Percentiles rank a stretch among this genome's conserved stretches.
phyloP scores from a whole-genome alignment of 331 rosid genomes.

The Telfairia occidentalis region DNA sequence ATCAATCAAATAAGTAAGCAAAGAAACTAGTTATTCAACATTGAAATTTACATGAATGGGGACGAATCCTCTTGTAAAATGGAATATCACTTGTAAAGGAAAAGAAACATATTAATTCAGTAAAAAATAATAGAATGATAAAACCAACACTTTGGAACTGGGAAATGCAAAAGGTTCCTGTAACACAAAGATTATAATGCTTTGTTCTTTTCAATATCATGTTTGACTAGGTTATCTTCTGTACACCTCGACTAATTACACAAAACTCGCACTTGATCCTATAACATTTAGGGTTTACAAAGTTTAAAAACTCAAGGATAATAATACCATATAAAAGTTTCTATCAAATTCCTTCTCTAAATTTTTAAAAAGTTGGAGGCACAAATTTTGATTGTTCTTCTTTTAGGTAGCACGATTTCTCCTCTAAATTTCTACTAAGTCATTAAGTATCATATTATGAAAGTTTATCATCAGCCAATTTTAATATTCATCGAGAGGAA shows the following conservation, averaged over 20 bases:
- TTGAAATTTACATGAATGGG: not conserved
- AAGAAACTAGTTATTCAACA: not conserved
- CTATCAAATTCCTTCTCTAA: too few species aligned
- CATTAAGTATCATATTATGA: too few species aligned
- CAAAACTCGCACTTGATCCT: not conserved
- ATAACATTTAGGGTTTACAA: not conserved
- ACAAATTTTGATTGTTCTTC: too few species aligned
- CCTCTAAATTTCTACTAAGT: too few species aligned
- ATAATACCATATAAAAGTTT: not conserved
- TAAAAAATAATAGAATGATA: not conserved
- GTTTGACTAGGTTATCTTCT: not conserved
- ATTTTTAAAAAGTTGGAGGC: too few species aligned
- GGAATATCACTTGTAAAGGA: not conserved
- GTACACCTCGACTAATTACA: not conserved
- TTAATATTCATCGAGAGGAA: too few species aligned
- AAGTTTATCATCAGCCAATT: too few species aligned
- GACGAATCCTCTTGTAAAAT: not conserved
- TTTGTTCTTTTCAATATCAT: not conserved
- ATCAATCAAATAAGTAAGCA: not conserved
- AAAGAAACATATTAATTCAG: not conserved
- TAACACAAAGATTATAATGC: not conserved
- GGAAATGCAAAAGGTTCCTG: not conserved
- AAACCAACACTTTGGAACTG: not conserved
- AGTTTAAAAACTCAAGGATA: not conserved
- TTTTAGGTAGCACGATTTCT: too few species aligned